phyloP scores from a whole-genome alignment of 352 stramenopile species.

The Pythium volutum region DNA sequence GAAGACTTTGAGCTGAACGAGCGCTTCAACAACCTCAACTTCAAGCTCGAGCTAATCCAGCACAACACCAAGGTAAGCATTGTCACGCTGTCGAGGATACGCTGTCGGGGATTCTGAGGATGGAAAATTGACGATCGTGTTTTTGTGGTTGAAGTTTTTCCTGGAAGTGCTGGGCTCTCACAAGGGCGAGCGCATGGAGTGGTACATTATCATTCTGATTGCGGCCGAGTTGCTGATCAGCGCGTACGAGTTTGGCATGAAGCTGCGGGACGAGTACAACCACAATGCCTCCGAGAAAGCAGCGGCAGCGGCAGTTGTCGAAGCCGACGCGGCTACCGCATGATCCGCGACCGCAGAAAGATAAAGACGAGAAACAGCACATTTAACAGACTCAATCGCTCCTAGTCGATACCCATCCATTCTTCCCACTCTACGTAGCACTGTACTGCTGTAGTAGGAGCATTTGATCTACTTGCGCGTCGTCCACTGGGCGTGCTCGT shows the following conservation, averaged over 20 bases:
- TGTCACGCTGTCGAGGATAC: too few relatives aligned
- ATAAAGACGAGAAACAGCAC: background rate
- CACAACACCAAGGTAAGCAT: conserved; percentile 94
- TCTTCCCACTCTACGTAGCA: background rate
- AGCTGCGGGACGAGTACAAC: conserved; percentile 44
- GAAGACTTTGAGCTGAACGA: conserved; percentile 94
- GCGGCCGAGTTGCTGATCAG: conserved; percentile 92
- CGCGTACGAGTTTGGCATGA: conserved; percentile 77
- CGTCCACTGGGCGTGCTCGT: conserved; percentile 82
- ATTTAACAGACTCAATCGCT: background rate
- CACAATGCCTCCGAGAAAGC: conserved; percentile 17
- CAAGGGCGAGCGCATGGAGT: conserved; percentile 94
- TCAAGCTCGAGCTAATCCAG: conserved; percentile 96
- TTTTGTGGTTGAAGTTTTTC: conserved; percentile 86
- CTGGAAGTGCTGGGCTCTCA: conserved; percentile 96
- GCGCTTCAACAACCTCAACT: conserved; percentile 96
- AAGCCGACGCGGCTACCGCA: conserved; percentile 1
- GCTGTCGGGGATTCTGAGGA: background rate
- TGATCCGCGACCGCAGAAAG: background rate
- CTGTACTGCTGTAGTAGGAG: background rate
- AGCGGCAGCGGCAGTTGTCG: background rate
- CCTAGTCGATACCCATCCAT: background rate
- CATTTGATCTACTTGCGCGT: conserved; percentile 32
- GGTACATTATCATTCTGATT: conserved; percentile 98
- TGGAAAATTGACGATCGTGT: conserved; percentile 1